Conservation (phyloP, 108 stramenopile genomes). For the Cyclotella atomus region DNA sequence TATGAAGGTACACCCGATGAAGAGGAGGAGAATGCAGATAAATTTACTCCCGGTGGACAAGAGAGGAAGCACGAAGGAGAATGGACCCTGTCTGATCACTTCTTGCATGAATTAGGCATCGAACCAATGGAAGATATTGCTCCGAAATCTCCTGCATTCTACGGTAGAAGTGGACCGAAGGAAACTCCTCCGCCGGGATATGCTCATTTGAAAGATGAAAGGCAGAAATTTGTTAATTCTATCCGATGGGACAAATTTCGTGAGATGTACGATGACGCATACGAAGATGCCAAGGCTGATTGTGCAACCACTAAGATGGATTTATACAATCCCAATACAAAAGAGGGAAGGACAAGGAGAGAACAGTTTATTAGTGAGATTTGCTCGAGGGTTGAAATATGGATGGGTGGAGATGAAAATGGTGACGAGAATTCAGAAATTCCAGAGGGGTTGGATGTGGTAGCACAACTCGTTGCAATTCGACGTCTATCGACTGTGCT, state of each 20-base stretch:
- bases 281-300: conserved; percentile 35
- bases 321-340: conserved; percentile 29
- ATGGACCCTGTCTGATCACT: conserved; percentile 52
- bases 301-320: conserved; percentile 21
- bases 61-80: conserved; percentile 2
- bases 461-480: conserved; percentile 76
- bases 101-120: conserved; percentile 47
- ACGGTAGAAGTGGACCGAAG: conserved; percentile 13
- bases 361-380: conserved; percentile 39
- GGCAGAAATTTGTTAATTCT: conserved; percentile 25
- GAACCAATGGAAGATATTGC: conserved; percentile 26
- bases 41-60: neutral
- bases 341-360: conserved; percentile 38
- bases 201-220: conserved; percentile 27
- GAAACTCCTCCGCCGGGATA: conserved; percentile 7
- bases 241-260: conserved; percentile 40
- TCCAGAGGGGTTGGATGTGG: conserved; percentile 42
- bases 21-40: neutral
- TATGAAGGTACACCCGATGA: neutral
- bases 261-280: conserved; percentile 34
- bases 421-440: neutral
- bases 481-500: conserved; percentile 78
- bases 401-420: neutral
- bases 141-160: conserved; percentile 14
- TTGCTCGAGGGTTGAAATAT: conserved; percentile 32